These are phyloP conservation scores for Ceratobasidium sp. DNA, from an alignment of 1,284 basidiomycete genomes.

Conservation along the genomic window DNA sequence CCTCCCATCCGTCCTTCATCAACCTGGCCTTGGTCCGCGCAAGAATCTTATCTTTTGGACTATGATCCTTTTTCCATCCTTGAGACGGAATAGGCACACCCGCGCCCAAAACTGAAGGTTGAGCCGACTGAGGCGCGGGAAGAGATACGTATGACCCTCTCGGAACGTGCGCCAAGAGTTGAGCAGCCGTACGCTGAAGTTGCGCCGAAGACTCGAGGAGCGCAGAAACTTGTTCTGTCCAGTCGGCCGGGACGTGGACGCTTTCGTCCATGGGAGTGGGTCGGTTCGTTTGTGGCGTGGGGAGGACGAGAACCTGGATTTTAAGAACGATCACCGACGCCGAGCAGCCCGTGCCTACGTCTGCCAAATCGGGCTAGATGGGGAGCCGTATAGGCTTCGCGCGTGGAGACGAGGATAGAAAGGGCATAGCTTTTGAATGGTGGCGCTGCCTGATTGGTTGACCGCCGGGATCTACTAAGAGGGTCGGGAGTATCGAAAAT, in stretches of 20 bases:
- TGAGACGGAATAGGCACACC: constrained; percentile 21
- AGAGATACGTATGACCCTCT: neutral
- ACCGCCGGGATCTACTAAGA: neutral
- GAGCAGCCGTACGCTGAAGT: constrained; percentile 5
- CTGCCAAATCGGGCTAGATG: neutral
- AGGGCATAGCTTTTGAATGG: neutral
- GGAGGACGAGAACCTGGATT: neutral
- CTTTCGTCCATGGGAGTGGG: constrained; percentile 18
- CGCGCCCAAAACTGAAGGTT: neutral
- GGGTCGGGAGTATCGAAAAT: neutral
- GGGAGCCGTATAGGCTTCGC: neutral
- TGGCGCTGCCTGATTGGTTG: neutral
- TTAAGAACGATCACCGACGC: neutral
- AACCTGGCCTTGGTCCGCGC: neutral
- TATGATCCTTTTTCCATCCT: constrained; percentile 21
- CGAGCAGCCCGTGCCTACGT: constrained; percentile 1
- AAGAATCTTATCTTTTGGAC: neutral
- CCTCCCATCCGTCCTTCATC: constrained; percentile 29
- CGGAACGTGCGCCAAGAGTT: neutral
- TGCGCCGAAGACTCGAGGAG: constrained; percentile 10
- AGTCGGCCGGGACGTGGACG: neutral
- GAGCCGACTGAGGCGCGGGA: neutral
- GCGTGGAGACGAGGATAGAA: neutral
- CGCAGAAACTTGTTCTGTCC: constrained; percentile 8
- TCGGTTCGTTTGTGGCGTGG: neutral